Percentiles rank a stretch among this genome's conserved stretches.
These are phyloP conservation scores for Leonotis leonurus DNA, from an alignment of 257 asterid species.

Conservation along the genomic window DNA sequence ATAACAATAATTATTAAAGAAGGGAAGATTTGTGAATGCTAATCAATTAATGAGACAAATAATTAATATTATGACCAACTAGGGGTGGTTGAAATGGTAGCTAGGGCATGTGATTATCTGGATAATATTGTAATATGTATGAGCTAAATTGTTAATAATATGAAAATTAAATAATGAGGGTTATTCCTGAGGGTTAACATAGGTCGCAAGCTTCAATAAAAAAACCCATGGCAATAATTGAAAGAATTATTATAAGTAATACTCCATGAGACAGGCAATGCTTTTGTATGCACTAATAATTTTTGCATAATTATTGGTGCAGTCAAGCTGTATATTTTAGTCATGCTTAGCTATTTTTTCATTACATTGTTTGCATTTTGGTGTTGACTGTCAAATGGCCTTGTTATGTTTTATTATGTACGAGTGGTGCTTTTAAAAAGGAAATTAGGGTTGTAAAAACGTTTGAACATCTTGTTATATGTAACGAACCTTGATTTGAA, in stretches of 20 bases:
- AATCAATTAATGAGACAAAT: not conserved
- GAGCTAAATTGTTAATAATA: not conserved
- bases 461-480: not conserved
- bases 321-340: slow-evolving; percentile 21
- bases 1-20: not conserved
- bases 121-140: not conserved
- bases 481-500: not conserved
- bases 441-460: not conserved
- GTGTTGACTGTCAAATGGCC: not conserved
- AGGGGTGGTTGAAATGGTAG: not conserved
- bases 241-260: not conserved
- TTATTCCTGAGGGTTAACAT: slow-evolving; percentile 19
- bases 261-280: slow-evolving; percentile 23
- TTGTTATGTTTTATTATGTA: not conserved
- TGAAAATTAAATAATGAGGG: slow-evolving; percentile 12
- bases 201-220: slow-evolving; percentile 21
- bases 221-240: not conserved
- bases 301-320: slow-evolving; percentile 11
- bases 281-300: slow-evolving; percentile 19
- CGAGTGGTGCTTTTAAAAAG: not conserved
- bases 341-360: not conserved
- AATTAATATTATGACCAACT: slow-evolving; percentile 10
- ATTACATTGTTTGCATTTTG: not conserved
- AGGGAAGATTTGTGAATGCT: not conserved
- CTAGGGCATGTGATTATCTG: slow-evolving; percentile 7